Conservation (phyloP, 768 basidiomycete genomes). For the Tubosaeta sp. region DNA sequence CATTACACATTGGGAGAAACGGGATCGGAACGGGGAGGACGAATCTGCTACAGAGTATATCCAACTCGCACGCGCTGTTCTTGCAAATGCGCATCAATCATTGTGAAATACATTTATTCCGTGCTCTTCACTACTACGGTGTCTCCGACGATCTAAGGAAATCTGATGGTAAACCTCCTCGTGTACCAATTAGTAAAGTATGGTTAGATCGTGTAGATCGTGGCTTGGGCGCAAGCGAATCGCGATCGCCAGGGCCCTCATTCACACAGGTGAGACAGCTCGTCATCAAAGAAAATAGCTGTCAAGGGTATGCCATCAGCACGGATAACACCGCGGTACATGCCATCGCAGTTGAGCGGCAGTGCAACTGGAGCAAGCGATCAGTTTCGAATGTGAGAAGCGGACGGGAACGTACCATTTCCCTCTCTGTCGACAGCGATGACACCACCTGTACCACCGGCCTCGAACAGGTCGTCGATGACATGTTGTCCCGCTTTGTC, state of each 20-base stretch:
- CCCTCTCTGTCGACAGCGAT: slow-evolving; percentile 68
- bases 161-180: too few species aligned
- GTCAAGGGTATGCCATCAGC: slow-evolving; percentile 67
- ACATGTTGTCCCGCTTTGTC: slow-evolving; percentile 49
- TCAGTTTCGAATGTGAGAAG: slow-evolving; percentile 13
- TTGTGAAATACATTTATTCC: slow-evolving; percentile 5
- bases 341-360: slow-evolving; percentile 72
- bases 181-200: not conserved
- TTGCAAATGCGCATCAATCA: slow-evolving; percentile 38
- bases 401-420: slow-evolving; percentile 42
- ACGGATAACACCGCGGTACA: slow-evolving; percentile 77
- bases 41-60: slow-evolving; percentile 57
- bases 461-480: slow-evolving; percentile 51
- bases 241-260: not conserved
- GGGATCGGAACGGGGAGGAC: slow-evolving; percentile 53
- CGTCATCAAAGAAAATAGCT: slow-evolving; percentile 75
- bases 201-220: not conserved
- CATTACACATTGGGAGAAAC: slow-evolving; percentile 74
- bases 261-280: slow-evolving; percentile 22
- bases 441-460: slow-evolving; percentile 70
- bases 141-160: too few species aligned
- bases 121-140: not conserved
- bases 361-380: slow-evolving; percentile 49
- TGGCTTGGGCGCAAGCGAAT: not conserved
- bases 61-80: slow-evolving; percentile 60